A percentile compares a stretch with the other conserved stretches of the same genome.
phyloP scores from a whole-genome alignment of 169 alveolate species.

The Cryptosporidium muris region DNA sequence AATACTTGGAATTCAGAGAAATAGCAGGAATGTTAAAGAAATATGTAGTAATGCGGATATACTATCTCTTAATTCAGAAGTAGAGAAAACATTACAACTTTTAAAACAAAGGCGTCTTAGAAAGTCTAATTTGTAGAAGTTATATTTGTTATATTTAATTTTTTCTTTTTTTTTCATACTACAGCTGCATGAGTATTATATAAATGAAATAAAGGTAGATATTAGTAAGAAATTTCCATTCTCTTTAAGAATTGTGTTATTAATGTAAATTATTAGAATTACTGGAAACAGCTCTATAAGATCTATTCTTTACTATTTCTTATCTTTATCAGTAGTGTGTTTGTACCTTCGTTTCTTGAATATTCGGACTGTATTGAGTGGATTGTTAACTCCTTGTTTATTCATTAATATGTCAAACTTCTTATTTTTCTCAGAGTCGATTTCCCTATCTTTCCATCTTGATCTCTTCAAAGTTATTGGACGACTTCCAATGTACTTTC shows the following conservation, averaged over 20 bases:
- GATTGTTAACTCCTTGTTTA: background rate
- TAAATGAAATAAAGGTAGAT: too few species aligned
- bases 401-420: constrained; percentile 45
- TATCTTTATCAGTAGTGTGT: background rate
- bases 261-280: background rate
- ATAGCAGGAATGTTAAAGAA: constrained; percentile 9
- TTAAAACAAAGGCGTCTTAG: too few species aligned
- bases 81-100: too few species aligned
- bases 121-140: too few species aligned
- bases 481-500: constrained; percentile 93
- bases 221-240: too few species aligned
- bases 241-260: background rate
- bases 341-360: constrained; percentile 27
- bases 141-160: too few species aligned
- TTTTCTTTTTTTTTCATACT: too few species aligned
- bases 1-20: too few species aligned
- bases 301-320: background rate
- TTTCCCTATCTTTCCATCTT: constrained; percentile 92
- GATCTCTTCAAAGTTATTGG: constrained; percentile 92
- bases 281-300: background rate
- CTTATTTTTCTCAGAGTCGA: constrained; percentile 80
- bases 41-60: too few species aligned
- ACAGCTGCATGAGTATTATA: too few species aligned
- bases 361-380: constrained; percentile 6
- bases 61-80: too few species aligned